Evolutionary conservation across 2,329 filamentous ascomycete species (phyloP), one percentile per base, ranked within the genome.

Genomic region (Mariannaea sp.): DNA sequence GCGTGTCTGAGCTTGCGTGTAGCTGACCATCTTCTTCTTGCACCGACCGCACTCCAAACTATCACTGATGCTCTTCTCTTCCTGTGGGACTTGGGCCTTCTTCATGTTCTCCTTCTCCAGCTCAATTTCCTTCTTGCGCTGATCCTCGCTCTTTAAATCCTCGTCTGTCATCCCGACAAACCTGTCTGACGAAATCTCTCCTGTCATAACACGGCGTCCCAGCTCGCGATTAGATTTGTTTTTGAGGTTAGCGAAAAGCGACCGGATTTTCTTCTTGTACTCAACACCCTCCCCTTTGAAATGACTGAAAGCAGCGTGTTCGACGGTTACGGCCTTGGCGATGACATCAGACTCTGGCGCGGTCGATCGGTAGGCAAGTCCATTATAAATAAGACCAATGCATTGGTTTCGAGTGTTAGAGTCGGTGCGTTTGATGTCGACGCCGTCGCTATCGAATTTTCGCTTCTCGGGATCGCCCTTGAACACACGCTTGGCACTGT

Each of bases 61-160:
- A 70, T 89, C 88, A 70, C 87, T 92, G 75, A 97, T 91, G 70
- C 88, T 92, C 81, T 92, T 94, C 75, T 96, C 88, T 14, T 86
- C 89, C 80, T 92, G 89, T 52, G 93, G 90, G 9, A 96, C 92
- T 86, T 97, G 95, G 1, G 94, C 91, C 74, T 93, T 91, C 78
- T 92, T 92, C 89, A 97, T 92, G 74, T 99, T 99, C 75, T 97
- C 91, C 74, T 89, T 85, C 70, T 92, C 82, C 44, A 96, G 81
- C 71, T 85, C 85, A 63, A 83, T 77, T 63, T 97, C 92, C 68
- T 87, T 83, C 65, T 84, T 85, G 56, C 86, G 85, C 73, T 90
- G 88, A 72, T 94, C 86, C 43, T 86, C 87, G 41, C 89, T 94
- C 77, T 95, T 95, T 70, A 99, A 84, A 72, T 97, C 93, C 49